Conservation (phyloP, 164 flowering plant genomes). For the Vitis riparia region DNA sequence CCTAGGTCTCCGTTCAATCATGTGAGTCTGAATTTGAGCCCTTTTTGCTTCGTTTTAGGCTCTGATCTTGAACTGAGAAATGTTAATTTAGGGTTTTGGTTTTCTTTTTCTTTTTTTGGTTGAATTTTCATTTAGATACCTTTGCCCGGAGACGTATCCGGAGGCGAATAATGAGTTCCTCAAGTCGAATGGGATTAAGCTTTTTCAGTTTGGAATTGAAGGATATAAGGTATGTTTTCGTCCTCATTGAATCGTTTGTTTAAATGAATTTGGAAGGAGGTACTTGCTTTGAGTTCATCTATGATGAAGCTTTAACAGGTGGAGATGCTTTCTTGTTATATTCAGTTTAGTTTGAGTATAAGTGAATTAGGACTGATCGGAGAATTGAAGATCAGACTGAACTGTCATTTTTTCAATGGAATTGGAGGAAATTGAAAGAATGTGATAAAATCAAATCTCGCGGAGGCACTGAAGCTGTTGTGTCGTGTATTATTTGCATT, state of each 20-base stretch:
- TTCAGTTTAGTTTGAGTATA: too few species aligned
- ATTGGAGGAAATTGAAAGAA: too few species aligned
- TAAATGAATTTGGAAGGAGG: too few species aligned
- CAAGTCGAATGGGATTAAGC: slow-evolving; percentile 62
- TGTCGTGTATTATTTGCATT: too few species aligned
- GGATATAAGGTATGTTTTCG: slow-evolving; percentile 60
- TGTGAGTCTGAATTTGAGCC: slow-evolving; percentile 41
- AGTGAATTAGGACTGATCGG: too few species aligned
- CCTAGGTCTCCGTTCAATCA: slow-evolving; percentile 76
- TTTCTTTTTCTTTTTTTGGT: slow-evolving; percentile 5
- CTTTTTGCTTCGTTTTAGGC: slow-evolving; percentile 5
- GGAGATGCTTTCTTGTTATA: too few species aligned
- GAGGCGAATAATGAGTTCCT: slow-evolving; percentile 72
- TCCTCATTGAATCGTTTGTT: not conserved
- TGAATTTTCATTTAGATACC: slow-evolving; percentile 39
- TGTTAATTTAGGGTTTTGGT: slow-evolving; percentile 8
- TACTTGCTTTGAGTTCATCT: too few species aligned
- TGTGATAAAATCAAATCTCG: too few species aligned
- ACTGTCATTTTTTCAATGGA: too few species aligned
- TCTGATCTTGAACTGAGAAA: not conserved
- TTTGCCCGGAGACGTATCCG: slow-evolving; percentile 94
- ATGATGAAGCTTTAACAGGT: too few species aligned
- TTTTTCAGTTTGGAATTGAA: slow-evolving; percentile 85
- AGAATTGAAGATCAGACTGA: too few species aligned
- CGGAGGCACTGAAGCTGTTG: too few species aligned